phyloP scores from a whole-genome alignment of 1,284 basidiomycete genomes.

The Boletus hoseneyae region DNA sequence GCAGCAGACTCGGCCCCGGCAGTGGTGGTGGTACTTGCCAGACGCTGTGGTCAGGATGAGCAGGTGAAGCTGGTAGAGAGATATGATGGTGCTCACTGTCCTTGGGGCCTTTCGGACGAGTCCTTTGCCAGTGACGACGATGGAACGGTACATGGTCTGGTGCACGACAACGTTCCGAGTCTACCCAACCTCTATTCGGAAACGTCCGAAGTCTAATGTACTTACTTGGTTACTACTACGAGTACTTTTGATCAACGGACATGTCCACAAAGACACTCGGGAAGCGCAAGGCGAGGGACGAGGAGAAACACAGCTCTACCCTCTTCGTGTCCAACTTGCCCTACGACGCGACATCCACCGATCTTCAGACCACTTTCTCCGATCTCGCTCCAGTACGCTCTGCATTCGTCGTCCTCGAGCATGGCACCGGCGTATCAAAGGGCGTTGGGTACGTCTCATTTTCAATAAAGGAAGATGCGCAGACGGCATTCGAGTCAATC shows the following conservation, averaged over 20 bases:
- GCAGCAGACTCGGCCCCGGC: constrained; percentile 1
- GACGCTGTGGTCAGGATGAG: constrained; percentile 40
- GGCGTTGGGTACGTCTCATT: constrained; percentile 99
- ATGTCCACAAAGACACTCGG: constrained; percentile 39
- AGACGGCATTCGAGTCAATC: constrained; percentile 64
- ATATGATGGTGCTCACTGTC: constrained; percentile 38
- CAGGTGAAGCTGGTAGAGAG: not conserved
- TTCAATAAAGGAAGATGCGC: constrained; percentile 86
- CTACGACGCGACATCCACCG: constrained; percentile 85
- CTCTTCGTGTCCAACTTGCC: constrained; percentile 84
- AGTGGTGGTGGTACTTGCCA: constrained; percentile 39
- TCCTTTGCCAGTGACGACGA: constrained; percentile 48
- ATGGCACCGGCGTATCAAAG: constrained; percentile 80
- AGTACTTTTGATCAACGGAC: no score
- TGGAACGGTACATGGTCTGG: constrained; percentile 53
- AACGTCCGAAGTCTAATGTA: no score
- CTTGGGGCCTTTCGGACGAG: constrained; percentile 41
- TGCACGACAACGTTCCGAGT: not conserved
- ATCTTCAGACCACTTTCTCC: constrained; percentile 91
- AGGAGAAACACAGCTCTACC: constrained; percentile 55
- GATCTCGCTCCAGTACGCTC: constrained; percentile 92
- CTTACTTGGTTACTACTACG: no score
- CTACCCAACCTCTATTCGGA: not conserved
- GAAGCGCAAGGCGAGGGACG: constrained; percentile 52
- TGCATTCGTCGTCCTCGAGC: constrained; percentile 90